Evolutionary conservation across 208 protist species (phyloP).

Genomic region (Leishmania braziliensis): DNA sequence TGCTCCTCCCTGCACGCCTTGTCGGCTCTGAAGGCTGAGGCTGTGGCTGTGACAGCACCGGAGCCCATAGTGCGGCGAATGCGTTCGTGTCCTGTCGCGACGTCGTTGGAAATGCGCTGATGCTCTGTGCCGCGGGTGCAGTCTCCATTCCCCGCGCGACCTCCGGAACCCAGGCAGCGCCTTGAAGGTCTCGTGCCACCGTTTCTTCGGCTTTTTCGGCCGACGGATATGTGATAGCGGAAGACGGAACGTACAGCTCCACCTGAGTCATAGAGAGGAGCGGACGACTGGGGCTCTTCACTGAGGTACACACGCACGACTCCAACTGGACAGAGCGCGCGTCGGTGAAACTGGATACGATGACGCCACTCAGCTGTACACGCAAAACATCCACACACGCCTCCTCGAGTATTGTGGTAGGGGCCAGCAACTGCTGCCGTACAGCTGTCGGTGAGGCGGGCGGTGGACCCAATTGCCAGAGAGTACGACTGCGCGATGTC

Average conservation of each 20-base stretch:
- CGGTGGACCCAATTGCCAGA: not conserved
- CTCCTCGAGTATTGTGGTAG: conserved; percentile 27
- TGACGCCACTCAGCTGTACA: conserved; percentile 20
- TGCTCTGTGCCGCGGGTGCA: not conserved
- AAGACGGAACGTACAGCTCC: conserved; percentile 26
- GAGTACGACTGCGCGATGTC: not conserved
- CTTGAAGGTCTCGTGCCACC: conserved; percentile 13
- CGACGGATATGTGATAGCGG: conserved; percentile 18
- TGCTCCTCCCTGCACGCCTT: not conserved
- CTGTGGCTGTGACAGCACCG: not conserved
- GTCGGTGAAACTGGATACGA: conserved; percentile 23
- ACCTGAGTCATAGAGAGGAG: conserved; percentile 23
- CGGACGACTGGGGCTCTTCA: conserved; percentile 19
- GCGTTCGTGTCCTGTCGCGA: not conserved
- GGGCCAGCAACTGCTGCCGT: not conserved
- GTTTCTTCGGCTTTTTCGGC: conserved; percentile 2
- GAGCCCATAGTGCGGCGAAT: not conserved
- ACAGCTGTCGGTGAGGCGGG: not conserved
- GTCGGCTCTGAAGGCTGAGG: not conserved
- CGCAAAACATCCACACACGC: conserved; percentile 25
- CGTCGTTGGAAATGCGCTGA: not conserved
- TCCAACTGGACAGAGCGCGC: conserved; percentile 20
- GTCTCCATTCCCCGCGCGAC: not conserved
- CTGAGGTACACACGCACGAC: conserved; percentile 24
- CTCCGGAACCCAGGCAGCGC: not conserved